phyloP scores from a whole-genome alignment of 768 basidiomycete genomes.

The Lentinula sp. region DNA sequence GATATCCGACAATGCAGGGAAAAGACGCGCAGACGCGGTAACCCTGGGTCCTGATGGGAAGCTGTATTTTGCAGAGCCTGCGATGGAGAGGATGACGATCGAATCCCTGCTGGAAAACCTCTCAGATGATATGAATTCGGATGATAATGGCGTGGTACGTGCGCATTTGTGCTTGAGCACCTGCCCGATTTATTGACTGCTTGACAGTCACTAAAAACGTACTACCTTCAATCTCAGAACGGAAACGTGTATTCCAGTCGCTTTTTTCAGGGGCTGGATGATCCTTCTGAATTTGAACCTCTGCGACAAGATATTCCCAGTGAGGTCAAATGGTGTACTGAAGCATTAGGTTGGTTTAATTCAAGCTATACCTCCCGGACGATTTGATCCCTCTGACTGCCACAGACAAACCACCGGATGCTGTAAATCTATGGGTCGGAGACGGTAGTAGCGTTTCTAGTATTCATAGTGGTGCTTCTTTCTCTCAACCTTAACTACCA shows the following conservation, averaged over 20 bases:
- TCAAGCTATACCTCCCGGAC: not conserved
- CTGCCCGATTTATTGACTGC: not conserved
- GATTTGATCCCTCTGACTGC: not conserved
- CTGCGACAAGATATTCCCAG: conserved; percentile 62
- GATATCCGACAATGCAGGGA: not conserved
- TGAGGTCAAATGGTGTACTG: conserved; percentile 69
- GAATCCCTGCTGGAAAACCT: conserved; percentile 40
- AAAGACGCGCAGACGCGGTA: conserved; percentile 74
- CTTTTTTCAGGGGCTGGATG: conserved; percentile 29
- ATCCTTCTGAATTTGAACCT: conserved; percentile 53
- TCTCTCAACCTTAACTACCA: not conserved
- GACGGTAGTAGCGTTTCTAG: conserved; percentile 71
- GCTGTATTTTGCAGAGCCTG: conserved; percentile 74
- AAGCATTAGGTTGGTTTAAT: conserved; percentile 60
- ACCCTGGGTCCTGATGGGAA: conserved; percentile 42
- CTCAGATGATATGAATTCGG: conserved; percentile 17
- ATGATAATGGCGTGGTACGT: not conserved
- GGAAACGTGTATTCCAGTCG: conserved; percentile 68
- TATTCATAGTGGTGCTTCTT: conserved; percentile 68
- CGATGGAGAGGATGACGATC: conserved; percentile 64
- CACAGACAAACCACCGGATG: conserved; percentile 66
- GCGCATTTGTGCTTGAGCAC: not conserved
- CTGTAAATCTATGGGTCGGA: conserved; percentile 93
- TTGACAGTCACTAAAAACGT: conserved; percentile 25
- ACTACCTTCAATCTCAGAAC: conserved; percentile 87